Evolutionary conservation across 176 grass and related monocot genomes (phyloP).

Genomic region (Cymbopogon citratus): DNA sequence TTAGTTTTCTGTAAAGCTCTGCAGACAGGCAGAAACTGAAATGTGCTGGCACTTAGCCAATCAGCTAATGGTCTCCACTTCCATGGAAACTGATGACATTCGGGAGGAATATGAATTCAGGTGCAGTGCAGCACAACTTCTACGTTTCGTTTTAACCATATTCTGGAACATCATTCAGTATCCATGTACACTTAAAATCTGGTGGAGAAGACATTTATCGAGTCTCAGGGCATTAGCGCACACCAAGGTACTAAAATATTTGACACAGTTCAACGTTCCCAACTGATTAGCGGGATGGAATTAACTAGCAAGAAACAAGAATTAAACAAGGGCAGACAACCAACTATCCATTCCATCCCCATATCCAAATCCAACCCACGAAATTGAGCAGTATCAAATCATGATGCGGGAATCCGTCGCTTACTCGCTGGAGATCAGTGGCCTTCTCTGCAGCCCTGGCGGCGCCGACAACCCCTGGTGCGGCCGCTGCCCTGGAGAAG

Average conservation of each 20-base stretch:
- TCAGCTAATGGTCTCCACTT: not conserved
- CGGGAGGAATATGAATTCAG: not conserved
- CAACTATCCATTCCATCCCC: not conserved
- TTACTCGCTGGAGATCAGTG: slow-evolving; percentile 37
- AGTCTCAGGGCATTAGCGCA: not conserved
- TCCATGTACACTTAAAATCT: not conserved
- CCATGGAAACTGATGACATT: not conserved
- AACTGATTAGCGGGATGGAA: not conserved
- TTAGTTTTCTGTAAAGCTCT: not conserved
- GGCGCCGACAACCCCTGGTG: slow-evolving; percentile 5
- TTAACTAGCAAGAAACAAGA: not conserved
- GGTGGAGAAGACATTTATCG: not conserved
- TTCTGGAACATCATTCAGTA: not conserved
- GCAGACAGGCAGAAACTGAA: not conserved
- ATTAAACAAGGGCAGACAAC: not conserved
- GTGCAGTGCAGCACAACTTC: not conserved
- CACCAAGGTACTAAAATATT: not conserved
- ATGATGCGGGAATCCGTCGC: not conserved
- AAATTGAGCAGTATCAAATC: not conserved
- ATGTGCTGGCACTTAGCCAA: not conserved
- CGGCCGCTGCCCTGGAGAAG: slow-evolving; percentile 34
- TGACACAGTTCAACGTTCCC: not conserved
- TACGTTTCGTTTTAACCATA: not conserved
- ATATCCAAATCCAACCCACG: not conserved
- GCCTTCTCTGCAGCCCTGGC: slow-evolving; percentile 5